Base-by-base conservation (phyloP, 768 basidiomycete species). In the Podaxis sp. region DNA sequence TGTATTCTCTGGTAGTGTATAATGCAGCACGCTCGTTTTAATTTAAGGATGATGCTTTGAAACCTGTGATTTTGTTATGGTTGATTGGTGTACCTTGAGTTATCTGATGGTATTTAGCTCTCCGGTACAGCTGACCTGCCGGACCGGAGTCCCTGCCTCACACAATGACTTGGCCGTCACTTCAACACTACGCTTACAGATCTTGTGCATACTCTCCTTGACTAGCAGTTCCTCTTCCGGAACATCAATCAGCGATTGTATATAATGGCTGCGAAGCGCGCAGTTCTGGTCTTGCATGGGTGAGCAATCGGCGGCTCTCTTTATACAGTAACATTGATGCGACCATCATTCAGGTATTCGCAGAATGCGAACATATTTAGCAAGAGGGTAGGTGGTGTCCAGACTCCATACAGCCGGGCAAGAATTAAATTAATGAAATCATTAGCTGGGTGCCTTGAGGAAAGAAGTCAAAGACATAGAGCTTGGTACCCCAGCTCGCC, bases 311-410 rank as follows among this genome's bases (percentile, higher is more conserved):
- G n/a, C 35, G 36, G 16, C 35, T 32, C 42, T 44, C 25, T 55
- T 51, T 18, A 60, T 42, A 32, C 51, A 32, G 59, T 6, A 36
- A 37, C 32, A 37, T 37, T 38, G 16, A 40, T 42, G 7, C 28
- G 16, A 25, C 51, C 14, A 27, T 27, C 40, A 48, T 23, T 23
- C 62, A 89, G 89, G n/a, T 87, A 84, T 66, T 80, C 88, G 9
- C 90, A 91, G 71, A 92, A 89, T 65, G 88, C 81, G 6, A 74
- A 62, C 27, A 81, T 89, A 59, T 88, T 90, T 70, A 87, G 81
- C 71, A 91, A 88, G 75, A 79, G 88, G 67, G 90, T 90, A 62
- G 71, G 82, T 62, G 50, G 28, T 4, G 42, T 11, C 6, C 47
- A 23, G 7, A 48, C 3, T 23, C 3, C 32, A n/a, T 23, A n/a